Conservation (phyloP, 2,329 filamentous ascomycete genomes). For the Clonostachys sp. region DNA sequence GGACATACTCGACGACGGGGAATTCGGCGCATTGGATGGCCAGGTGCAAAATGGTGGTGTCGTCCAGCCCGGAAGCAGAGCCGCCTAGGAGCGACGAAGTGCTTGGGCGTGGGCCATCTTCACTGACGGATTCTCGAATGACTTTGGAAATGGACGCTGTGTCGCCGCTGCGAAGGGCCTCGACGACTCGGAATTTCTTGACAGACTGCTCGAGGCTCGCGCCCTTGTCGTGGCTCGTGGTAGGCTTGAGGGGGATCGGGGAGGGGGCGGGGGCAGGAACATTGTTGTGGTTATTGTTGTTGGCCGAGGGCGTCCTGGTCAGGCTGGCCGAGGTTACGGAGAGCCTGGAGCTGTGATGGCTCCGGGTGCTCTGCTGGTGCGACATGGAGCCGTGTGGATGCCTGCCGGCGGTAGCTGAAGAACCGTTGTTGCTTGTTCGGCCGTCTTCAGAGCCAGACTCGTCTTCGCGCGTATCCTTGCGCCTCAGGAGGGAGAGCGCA, state of each 20-base stretch:
- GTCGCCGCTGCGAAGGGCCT: constrained; percentile 85
- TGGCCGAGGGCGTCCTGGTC: constrained; percentile 31
- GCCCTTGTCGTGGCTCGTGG: constrained; percentile 33
- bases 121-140: constrained; percentile 59
- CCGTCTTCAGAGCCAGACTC: constrained; percentile 50
- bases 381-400: constrained; percentile 21
- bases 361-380: constrained; percentile 21
- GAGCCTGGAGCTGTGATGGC: constrained; percentile 40
- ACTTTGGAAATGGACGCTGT: constrained; percentile 85
- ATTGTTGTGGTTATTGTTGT: constrained; percentile 3
- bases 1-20: constrained; percentile 89
- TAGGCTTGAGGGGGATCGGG: constrained; percentile 18
- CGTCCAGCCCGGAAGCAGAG: constrained; percentile 52
- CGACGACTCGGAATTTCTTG: constrained; percentile 89
- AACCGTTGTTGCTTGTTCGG: constrained; percentile 14
- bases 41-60: constrained; percentile 87
- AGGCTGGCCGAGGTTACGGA: constrained; percentile 34
- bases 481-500: constrained; percentile 48
- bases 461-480: constrained; percentile 48
- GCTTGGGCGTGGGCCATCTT: constrained; percentile 49
- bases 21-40: constrained; percentile 94
- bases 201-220: constrained; percentile 85
- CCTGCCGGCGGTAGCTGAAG: constrained; percentile 11
- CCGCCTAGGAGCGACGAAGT: constrained; percentile 45
- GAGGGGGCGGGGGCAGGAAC: no score